These are phyloP conservation scores for Phoma herbarum DNA, from an alignment of 2,329 filamentous ascomycete species.

Conservation along the genomic window DNA sequence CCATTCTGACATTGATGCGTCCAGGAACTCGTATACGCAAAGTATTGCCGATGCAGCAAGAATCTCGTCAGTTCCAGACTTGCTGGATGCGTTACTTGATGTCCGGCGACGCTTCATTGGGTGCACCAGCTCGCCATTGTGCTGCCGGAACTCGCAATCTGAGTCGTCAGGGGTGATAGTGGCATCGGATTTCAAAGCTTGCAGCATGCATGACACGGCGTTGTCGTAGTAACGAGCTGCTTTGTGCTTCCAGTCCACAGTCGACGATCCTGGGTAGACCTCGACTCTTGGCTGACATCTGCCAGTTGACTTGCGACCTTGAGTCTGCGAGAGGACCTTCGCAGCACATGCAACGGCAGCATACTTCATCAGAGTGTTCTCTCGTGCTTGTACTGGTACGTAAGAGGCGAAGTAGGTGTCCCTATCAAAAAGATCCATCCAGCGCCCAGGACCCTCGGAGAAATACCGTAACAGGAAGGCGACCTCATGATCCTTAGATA, in stretches of 20 bases:
- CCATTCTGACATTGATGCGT: constrained; percentile 70
- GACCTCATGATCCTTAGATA: constrained; percentile 61
- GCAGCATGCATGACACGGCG: constrained; percentile 60
- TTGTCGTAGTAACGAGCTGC: constrained; percentile 68
- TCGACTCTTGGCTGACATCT: constrained; percentile 62
- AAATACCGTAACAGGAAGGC: constrained; percentile 69
- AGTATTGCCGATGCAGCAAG: constrained; percentile 72
- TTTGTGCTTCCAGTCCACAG: constrained; percentile 67
- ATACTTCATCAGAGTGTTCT: constrained; percentile 61
- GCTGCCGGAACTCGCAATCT: constrained; percentile 35
- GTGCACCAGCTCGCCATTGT: constrained; percentile 26
- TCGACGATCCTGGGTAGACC: constrained; percentile 57
- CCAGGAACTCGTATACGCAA: constrained; percentile 73
- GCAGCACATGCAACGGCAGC: constrained; percentile 69
- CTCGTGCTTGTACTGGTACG: constrained; percentile 65
- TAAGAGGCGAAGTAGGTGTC: constrained; percentile 68
- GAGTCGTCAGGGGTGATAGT: constrained; percentile 42
- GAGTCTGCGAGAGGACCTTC: constrained; percentile 66
- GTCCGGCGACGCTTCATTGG: constrained; percentile 53
- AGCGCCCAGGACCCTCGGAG: constrained; percentile 66
- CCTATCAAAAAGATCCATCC: constrained; percentile 66
- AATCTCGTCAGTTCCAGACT: constrained; percentile 65
- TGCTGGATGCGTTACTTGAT: constrained; percentile 51
- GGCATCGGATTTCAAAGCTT: constrained; percentile 47
- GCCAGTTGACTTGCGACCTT: constrained; percentile 61